phyloP scores from a whole-genome alignment of 2,329 filamentous ascomycete species.

The Phialocephala sp. region DNA sequence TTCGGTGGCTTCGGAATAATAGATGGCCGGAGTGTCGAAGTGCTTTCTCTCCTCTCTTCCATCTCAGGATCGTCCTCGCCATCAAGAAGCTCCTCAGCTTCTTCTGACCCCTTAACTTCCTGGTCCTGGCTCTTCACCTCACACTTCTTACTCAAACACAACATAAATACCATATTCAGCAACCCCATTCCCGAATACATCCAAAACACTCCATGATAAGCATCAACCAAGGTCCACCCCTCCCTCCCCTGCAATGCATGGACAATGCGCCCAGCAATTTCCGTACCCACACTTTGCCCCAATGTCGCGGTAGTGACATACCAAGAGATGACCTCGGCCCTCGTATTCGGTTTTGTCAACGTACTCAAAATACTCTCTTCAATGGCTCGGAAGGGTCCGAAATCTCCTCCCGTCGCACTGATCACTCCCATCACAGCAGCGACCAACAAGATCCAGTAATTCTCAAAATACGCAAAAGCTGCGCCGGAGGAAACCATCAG shows the following conservation, averaged over 20 bases:
- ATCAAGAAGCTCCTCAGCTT: slow-evolving; percentile 29
- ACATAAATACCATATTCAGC: slow-evolving; percentile 59
- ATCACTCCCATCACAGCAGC: slow-evolving; percentile 66
- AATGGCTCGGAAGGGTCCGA: slow-evolving; percentile 65
- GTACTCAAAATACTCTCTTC: slow-evolving; percentile 65
- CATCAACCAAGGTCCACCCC: slow-evolving; percentile 51
- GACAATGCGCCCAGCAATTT: slow-evolving; percentile 63
- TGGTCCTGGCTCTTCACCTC: slow-evolving; percentile 25
- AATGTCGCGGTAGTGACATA: slow-evolving; percentile 62
- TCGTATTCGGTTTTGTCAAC: slow-evolving; percentile 50
- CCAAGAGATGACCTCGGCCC: slow-evolving; percentile 64
- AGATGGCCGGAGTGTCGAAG: neutral
- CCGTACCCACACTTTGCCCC: slow-evolving; percentile 63
- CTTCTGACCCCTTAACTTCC: slow-evolving; percentile 20
- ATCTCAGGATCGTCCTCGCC: slow-evolving; percentile 19
- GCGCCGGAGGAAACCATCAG: slow-evolving; percentile 61
- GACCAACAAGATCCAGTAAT: slow-evolving; percentile 62
- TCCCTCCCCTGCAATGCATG: slow-evolving; percentile 51
- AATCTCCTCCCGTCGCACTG: slow-evolving; percentile 65
- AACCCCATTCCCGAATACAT: slow-evolving; percentile 60
- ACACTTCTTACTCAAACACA: slow-evolving; percentile 52
- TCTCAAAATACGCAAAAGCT: slow-evolving; percentile 56
- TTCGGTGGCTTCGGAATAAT: slow-evolving; percentile 10
- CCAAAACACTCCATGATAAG: slow-evolving; percentile 62
- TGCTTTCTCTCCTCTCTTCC: slow-evolving; percentile 18